Percentiles rank a stretch among this genome's conserved stretches.
phyloP scores from a whole-genome alignment of 164 flowering plant genomes.

The Annona squamosa region DNA sequence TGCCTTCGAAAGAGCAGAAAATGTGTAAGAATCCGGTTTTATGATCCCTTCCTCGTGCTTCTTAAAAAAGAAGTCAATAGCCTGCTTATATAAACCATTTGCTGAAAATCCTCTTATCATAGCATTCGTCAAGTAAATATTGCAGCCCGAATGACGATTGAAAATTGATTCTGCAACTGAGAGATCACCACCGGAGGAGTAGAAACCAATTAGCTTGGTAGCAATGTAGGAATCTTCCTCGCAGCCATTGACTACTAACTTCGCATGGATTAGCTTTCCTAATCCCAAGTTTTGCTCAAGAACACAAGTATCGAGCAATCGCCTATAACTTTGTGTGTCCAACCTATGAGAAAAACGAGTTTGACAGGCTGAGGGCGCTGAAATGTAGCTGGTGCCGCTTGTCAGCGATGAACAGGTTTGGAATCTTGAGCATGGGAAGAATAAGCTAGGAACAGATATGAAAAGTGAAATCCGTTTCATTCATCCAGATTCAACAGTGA shows the following conservation, averaged over 20 bases:
- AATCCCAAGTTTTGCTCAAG: conserved; percentile 10
- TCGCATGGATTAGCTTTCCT: conserved; percentile 23
- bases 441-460: neutral
- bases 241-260: conserved; percentile 17
- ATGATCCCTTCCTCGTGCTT: conserved; percentile 9
- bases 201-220: conserved; percentile 21
- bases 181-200: conserved; percentile 13
- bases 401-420: conserved; percentile 2
- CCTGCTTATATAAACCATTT: conserved; percentile 22
- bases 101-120: conserved; percentile 25
- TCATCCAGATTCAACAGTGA: neutral
- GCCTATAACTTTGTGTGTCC: conserved; percentile 4
- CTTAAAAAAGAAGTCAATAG: conserved; percentile 18
- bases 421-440: neutral
- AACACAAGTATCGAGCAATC: conserved; percentile 16
- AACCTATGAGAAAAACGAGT: conserved; percentile 1
- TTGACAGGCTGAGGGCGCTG: conserved; percentile 3
- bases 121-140: conserved; percentile 21
- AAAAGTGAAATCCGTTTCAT: conserved; percentile 12
- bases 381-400: neutral
- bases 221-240: conserved; percentile 20
- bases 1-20: conserved; percentile 21
- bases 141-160: conserved; percentile 7
- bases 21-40: conserved; percentile 26
- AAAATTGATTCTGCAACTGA: conserved; percentile 14